Evolutionary conservation across 2,329 filamentous ascomycete genomes (phyloP), one percentile per base, ranked within the genome.

Genomic region (Colletotrichum caudatum): DNA sequence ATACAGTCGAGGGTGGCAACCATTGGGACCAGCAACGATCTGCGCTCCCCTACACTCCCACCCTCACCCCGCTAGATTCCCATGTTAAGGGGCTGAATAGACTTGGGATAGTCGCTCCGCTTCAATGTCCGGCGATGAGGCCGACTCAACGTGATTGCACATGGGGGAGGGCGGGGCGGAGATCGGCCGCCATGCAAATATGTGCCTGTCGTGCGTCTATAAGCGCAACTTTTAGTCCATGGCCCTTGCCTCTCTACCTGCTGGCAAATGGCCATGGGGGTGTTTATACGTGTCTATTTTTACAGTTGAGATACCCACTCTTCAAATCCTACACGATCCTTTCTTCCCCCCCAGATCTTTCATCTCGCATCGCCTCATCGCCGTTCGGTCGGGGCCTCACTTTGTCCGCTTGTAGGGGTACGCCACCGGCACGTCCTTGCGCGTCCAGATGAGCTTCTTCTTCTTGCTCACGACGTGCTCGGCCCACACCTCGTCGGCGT

Each of bases 381-480:
- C 16, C 11, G 3, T 29, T 3, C 8, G 14, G 29, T 4, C 23
- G 1, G 20, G 16, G 29, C 29, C n/a, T 60, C 7, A 46, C 16
- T 39, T 44, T 3, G 41, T 46, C 35, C 65, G 72, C 80, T 88
- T 89, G 75, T 84, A 92, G 1, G 90, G 90, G 68, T 90, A 91
- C 72, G 84, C 85, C 26, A 95, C 84, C 65, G 91, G 87, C 79
- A 95, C 93, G 79, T 94, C 93, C 86, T 96, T 97, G 78, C 93
- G 90, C 78, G 93, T 85, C 89, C 92, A 97, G 75, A 98, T 90
- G 85, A 94, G 94, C 80, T 91, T 92, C 88, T 92, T 93, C 89
- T 94, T 97, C 88, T 97, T 98, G 71, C 89, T 97, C 20, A 87
- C 84, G 54, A 89, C 84, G 83, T 99, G 94, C 86, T 98, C 96